Conservation (phyloP, 306 rosid genomes). For the Rosa multiflora region DNA sequence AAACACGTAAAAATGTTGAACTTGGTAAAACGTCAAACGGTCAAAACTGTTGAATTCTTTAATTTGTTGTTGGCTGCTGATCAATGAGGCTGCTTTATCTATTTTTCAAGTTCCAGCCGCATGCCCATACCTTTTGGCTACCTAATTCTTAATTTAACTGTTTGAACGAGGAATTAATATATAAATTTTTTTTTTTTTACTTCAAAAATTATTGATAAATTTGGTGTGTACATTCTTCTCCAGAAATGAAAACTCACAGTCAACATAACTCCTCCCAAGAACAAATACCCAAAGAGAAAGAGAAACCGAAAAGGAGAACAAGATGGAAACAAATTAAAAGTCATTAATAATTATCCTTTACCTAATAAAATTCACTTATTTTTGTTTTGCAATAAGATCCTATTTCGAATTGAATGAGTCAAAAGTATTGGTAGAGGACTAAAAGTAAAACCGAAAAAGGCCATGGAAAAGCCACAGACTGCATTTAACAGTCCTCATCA, state of each 20-base stretch:
- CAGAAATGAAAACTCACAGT: neutral
- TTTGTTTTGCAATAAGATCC: neutral
- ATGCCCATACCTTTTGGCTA: neutral
- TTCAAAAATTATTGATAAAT: neutral
- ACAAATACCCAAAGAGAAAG: slow-evolving; percentile 5
- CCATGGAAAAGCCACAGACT: slow-evolving; percentile 5
- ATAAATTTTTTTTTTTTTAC: neutral
- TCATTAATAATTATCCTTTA: neutral
- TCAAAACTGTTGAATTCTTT: neutral
- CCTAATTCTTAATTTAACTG: neutral
- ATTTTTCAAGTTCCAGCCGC: slow-evolving; percentile 1
- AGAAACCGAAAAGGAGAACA: neutral
- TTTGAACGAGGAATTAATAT: neutral
- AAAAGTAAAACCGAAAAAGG: neutral
- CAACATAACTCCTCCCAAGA: neutral
- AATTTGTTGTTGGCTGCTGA: neutral
- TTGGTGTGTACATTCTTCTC: neutral
- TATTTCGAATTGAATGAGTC: slow-evolving; percentile 1
- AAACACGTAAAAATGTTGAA: neutral
- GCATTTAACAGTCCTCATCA: neutral
- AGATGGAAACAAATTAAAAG: neutral
- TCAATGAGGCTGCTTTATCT: neutral
- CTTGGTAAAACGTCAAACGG: neutral
- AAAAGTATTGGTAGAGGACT: neutral
- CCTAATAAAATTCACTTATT: neutral